Evolutionary conservation across 2,329 filamentous ascomycete genomes (phyloP).

Genomic region (Ophiostoma australiae): DNA sequence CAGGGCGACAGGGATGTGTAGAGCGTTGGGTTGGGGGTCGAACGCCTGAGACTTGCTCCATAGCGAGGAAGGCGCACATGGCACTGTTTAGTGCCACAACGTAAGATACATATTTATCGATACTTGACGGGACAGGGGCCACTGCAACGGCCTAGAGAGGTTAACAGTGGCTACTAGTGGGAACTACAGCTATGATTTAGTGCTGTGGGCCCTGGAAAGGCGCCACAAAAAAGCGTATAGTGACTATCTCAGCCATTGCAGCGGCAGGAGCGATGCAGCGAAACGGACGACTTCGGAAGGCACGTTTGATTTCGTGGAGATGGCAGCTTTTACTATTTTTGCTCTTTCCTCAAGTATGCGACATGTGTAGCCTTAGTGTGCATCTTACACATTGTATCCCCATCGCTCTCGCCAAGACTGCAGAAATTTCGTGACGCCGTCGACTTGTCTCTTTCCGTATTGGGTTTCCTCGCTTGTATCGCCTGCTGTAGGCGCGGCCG

Average conservation of each 20-base stretch:
- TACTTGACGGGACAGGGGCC: conserved; percentile 18
- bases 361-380: background rate
- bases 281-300: conserved; percentile 21
- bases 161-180: conserved; percentile 12
- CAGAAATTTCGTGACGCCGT: background rate
- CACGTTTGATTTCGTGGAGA: background rate
- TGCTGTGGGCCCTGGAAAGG: background rate
- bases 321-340: background rate
- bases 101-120: background rate
- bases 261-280: conserved; percentile 3
- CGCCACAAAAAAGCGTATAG: background rate
- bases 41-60: background rate
- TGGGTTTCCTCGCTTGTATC: conserved; percentile 7
- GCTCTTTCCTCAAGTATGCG: conserved; percentile 6
- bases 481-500: background rate
- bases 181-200: conserved; percentile 5
- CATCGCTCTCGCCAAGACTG: conserved; percentile 3
- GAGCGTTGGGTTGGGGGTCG: background rate
- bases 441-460: background rate
- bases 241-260: background rate
- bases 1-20: background rate
- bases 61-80: conserved; percentile 11
- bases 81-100: conserved; percentile 14
- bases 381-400: background rate
- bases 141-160: conserved; percentile 1